Evolutionary conservation across 257 asterid species (phyloP), one percentile per base, ranked within the genome.

Genomic region (Thymus quinquecostatus): DNA sequence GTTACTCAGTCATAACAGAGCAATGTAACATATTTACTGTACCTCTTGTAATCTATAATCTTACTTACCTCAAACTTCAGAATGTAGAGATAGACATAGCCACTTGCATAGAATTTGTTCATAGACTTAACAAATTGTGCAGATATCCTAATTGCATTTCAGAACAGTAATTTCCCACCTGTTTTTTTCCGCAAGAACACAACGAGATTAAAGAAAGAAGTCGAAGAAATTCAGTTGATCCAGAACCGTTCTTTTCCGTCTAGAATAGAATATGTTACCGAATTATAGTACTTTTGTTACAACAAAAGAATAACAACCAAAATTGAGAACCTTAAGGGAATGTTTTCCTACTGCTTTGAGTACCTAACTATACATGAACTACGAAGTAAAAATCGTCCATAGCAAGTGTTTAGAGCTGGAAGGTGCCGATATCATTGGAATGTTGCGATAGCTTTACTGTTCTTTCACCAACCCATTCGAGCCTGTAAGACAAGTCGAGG

Each of bases 401-500:
- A 30, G 62, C 45, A 12, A 68, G 60, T 55, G 61, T 48, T 78
- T 73, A 89, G 48, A 94, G 82, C 83, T 85, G 98, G 95, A 84
- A 94, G 66, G 77, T 81, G 73, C 99, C 96, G 68, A 94, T 71
- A 34, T 89, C 92, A 53, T 76, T 88, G 69, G 91, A 92, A 82
- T 94, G 95, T 13, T 83, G 97, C 8, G 78, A 71, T 74, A 94
- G 92, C 79, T 82, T 88, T 69, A 94, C 94, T 70, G 86, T 88
- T 83, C 92, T 84, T 63, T 82, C 81, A 70, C 87, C 93, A 54
- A 85, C 88, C 99, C 98, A 94, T 55, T 86, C 95, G 44, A 94
- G 86, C 74, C 87, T 84, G 55, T 94, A 91, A 43, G 97, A 94
- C 66, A 94, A 86, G 82, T 94, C 98, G 48, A 94, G 94, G 80